Base-by-base conservation (phyloP, 139 green algal genomes). In the Volvox reticuliferus region DNA sequence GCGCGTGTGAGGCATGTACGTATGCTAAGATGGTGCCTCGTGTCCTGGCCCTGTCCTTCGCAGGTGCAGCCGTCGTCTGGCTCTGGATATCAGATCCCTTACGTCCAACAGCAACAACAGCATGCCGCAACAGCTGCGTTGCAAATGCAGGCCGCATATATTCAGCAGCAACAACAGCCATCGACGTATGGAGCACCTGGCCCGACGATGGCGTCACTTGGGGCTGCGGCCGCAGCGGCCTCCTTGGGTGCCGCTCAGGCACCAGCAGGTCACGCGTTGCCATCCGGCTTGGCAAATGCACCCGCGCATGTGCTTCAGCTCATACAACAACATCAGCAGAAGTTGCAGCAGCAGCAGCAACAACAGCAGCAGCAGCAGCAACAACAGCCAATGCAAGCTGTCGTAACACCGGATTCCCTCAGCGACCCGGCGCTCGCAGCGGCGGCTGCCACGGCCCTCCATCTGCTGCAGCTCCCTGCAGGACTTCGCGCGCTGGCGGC, bases 401-500 rank as follows among this genome's bases (percentile, higher is more conserved):
- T 2, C 19, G 16, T 87, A 36, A 89, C 61, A 36, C 68, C 37
- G 6, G 44, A 28, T 12, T 71, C 85, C 18, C 69, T 89, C 18
- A 89, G 37, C 5, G 85, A 89, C 85, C 85, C 37, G 6, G 85
- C 37, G 0, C 85, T 89, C 12, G 69, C 85, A 9, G 85, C 85
- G 2, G 85, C 85, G 3, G 85, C 69, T 0, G 85, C 85, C 1
- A 89, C 85, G 6, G 85, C 88, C 2, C 32, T 82, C 32, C 84
- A 91, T 22, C 77, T 93, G 77, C 84, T 93, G 84, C 68, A 87
- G 90, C 90, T 93, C 67, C 90, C 88, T 5, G 68, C 61, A 9
- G 79, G 89, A 13, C 30, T 91, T 32, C 88, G 90, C 24, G 71
- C 84, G 17, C 69, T 93, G 65, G 84, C 69, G 1, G 90, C 37